Percentiles rank a stretch among this genome's conserved stretches.
These are phyloP conservation scores for Magnusiomyces ingens DNA, from an alignment of 1,139 yeast species.

Conservation along the genomic window DNA sequence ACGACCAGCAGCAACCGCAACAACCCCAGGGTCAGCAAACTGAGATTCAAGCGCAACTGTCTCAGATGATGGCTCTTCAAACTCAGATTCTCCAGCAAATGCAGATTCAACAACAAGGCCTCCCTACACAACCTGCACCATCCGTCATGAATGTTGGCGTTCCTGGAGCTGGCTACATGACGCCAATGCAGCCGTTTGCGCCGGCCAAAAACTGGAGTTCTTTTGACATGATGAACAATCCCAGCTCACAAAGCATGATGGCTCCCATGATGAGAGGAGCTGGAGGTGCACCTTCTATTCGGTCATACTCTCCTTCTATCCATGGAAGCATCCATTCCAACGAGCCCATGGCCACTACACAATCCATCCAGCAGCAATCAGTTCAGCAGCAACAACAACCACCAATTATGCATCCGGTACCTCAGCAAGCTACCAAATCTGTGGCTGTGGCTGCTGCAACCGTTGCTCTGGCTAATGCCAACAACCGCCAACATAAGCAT, in stretches of 20 bases:
- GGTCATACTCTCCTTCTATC: constrained; percentile 22
- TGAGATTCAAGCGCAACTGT: constrained; percentile 20
- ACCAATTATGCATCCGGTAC: too few relatives aligned
- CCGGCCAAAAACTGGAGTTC: constrained; percentile 9
- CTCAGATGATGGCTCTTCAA: constrained; percentile 21
- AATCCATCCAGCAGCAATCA: too few relatives aligned
- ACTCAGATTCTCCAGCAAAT: constrained; percentile 19
- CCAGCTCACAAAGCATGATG: not conserved
- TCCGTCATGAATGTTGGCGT: not conserved
- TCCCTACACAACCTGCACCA: not conserved
- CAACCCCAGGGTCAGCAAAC: constrained; percentile 30
- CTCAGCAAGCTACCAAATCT: too few relatives aligned
- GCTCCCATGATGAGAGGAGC: not conserved
- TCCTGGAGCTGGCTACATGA: not conserved
- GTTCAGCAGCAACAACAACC: too few relatives aligned
- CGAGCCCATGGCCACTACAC: not conserved
- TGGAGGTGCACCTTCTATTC: constrained; percentile 23
- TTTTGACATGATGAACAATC: constrained; percentile 8
- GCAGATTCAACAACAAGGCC: constrained; percentile 8
- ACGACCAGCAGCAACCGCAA: constrained; percentile 24
- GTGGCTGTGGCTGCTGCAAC: too few relatives aligned
- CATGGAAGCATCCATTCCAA: constrained; percentile 1
- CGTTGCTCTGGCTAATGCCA: too few relatives aligned
- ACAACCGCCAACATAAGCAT: too few relatives aligned
- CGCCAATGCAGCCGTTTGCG: constrained; percentile 1